Base-by-base conservation (phyloP, 805 yeast species). In the Saccharomyces mikatae region DNA sequence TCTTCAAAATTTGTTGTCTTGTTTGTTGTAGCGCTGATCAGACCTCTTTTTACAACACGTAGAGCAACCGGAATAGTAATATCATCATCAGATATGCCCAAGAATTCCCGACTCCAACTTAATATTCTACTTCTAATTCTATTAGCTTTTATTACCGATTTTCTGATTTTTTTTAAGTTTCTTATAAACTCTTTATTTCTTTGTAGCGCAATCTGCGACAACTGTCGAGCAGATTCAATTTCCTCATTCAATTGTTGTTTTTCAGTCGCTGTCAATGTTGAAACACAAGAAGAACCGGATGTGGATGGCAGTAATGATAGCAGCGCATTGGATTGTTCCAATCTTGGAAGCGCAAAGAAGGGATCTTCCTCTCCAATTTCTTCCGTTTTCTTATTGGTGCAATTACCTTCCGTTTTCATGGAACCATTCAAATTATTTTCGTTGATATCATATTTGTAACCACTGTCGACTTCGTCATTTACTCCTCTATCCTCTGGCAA, bases 61-160 rank as follows among this genome's bases (percentile, higher is more conserved):
- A 70, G 58, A 6, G 68, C 74, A 46, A 60, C 65, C 41, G 72
- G 74, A 46, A 74, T 69, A 4, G 72, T 61, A 24, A 74, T 76
- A 53, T 68, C 74, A 36, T 73, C 79, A 56, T 79, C 81, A 47
- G 76, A 79, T 52, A 80, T 80, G 11, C 84, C 95, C 58, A 85
- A 77, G 80, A 87, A 86, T 65, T 91, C 97, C 62, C 80, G 80
- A 54, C 94, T 87, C 98, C 98, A 92, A 60, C 81, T 79, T 58
- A 76, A 79, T 48, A 94, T 79, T 59, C 83, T 81, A 48, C 79
- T 79, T 60, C 88, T 84, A 60, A 87, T 77, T 56, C 92, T 74
- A 61, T 87, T 88, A 0, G 96, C 92, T 62, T 87, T 80, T 36
- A 87, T 82, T 28, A 92, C 73, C 0, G 90, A 95, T 62, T 78